Evolutionary conservation across 106 monocot genomes (phyloP).

Genomic region (Agapanthus africanus): DNA sequence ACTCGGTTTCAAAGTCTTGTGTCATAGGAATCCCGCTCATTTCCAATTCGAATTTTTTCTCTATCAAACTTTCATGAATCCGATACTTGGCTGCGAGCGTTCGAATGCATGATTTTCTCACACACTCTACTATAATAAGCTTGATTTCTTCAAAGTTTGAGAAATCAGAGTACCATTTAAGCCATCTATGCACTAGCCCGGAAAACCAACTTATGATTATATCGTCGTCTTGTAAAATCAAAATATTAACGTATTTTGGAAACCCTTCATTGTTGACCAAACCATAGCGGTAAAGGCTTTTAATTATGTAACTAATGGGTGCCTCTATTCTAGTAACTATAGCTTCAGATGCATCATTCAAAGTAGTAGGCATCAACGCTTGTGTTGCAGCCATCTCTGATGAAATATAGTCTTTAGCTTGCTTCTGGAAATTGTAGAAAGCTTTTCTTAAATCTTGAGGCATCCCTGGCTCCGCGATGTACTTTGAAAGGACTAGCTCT

Average conservation of each 20-base stretch:
- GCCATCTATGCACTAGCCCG: conserved; percentile 70
- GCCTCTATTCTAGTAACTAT: conserved; percentile 47
- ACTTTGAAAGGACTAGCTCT: conserved; percentile 46
- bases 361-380: conserved; percentile 24
- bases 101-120: conserved; percentile 72
- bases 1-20: conserved; percentile 38
- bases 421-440: conserved; percentile 64
- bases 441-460: conserved; percentile 63
- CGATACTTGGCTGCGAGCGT: conserved; percentile 80
- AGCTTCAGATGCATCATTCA: neutral
- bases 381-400: conserved; percentile 50
- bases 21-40: conserved; percentile 37
- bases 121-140: conserved; percentile 38
- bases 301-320: conserved; percentile 40
- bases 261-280: conserved; percentile 51
- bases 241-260: conserved; percentile 49
- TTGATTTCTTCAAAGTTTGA: conserved; percentile 67
- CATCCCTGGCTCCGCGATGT: conserved; percentile 68
- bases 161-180: conserved; percentile 58
- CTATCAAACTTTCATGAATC: conserved; percentile 58
- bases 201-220: conserved; percentile 80
- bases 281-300: conserved; percentile 58
- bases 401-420: conserved; percentile 48
- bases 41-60: conserved; percentile 61
- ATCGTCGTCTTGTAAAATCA: conserved; percentile 71